These are phyloP conservation scores for Colletotrichum noveboracense DNA, from an alignment of 2,329 filamentous ascomycete genomes.

Conservation along the genomic window DNA sequence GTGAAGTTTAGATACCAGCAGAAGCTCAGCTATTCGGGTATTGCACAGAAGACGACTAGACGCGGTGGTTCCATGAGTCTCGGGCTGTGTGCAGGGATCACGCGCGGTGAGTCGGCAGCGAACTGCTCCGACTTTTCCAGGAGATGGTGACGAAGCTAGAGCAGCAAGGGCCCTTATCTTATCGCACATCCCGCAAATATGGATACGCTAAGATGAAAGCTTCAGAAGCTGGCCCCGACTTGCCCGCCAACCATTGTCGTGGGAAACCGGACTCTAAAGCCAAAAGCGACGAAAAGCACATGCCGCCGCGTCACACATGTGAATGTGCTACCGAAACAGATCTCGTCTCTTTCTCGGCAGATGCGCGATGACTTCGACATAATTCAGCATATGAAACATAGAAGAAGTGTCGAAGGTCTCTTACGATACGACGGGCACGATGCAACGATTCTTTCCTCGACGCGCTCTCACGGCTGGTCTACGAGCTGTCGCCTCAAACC, in stretches of 20 bases:
- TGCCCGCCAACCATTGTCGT: neutral
- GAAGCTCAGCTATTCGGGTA: neutral
- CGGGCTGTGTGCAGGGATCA: neutral
- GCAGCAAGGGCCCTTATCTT: slow-evolving; percentile 4
- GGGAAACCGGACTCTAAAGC: neutral
- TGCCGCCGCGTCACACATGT: neutral
- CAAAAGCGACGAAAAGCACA: neutral
- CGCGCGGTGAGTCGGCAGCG: slow-evolving; percentile 2
- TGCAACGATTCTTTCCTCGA: slow-evolving; percentile 4
- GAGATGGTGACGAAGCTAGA: neutral
- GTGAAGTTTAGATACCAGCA: neutral
- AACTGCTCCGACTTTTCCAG: neutral
- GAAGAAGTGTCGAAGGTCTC: neutral
- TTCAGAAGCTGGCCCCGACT: neutral
- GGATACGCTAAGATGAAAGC: neutral
- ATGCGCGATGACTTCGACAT: neutral
- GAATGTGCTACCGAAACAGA: neutral
- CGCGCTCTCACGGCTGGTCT: neutral
- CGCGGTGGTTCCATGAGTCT: neutral
- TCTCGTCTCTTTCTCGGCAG: neutral
- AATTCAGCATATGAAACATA: neutral
- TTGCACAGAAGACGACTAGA: neutral
- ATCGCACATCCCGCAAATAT: neutral
- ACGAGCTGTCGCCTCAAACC: neutral
- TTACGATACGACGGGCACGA: neutral